Evolutionary conservation across 371 early-diverging fungal species (phyloP).

Genomic region (Chytridium lagenaria): DNA sequence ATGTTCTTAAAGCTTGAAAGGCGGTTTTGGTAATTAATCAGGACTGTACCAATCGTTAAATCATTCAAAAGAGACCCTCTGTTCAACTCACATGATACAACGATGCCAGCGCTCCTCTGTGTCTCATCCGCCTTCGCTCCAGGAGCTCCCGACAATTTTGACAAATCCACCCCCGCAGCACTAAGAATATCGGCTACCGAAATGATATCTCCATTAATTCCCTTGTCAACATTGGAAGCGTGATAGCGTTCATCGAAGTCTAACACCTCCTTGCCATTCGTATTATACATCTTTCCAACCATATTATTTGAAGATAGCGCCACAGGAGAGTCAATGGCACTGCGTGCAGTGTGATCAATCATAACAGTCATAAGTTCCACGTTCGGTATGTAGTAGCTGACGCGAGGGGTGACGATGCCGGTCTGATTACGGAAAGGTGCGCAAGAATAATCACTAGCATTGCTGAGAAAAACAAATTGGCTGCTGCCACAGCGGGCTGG

Average conservation of each 20-base stretch:
- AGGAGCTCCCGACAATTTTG: slow-evolving; percentile 25
- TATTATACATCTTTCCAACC: slow-evolving; percentile 27
- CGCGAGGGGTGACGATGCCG: neutral
- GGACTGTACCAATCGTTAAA: slow-evolving; percentile 27
- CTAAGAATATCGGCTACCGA: slow-evolving; percentile 24
- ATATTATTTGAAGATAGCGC: slow-evolving; percentile 23
- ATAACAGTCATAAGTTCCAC: slow-evolving; percentile 44
- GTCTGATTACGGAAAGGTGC: no score
- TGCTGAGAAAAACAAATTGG: neutral
- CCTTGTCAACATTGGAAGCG: neutral
- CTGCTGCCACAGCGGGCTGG: slow-evolving; percentile 12
- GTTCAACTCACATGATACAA: slow-evolving; percentile 38
- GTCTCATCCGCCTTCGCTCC: slow-evolving; percentile 40
- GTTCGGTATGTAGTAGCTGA: slow-evolving; percentile 40
- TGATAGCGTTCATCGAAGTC: slow-evolving; percentile 30
- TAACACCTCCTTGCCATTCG: neutral
- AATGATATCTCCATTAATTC: slow-evolving; percentile 29
- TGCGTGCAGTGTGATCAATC: slow-evolving; percentile 63
- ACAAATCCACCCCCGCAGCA: slow-evolving; percentile 1
- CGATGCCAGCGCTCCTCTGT: slow-evolving; percentile 54
- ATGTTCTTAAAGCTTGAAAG: slow-evolving; percentile 22
- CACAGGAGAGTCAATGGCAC: slow-evolving; percentile 22
- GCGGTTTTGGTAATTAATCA: slow-evolving; percentile 53
- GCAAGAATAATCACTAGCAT: slow-evolving; percentile 3
- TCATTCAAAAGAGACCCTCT: neutral